These are phyloP conservation scores for Alternaria consortialis DNA, from an alignment of 2,329 filamentous ascomycete species.

Conservation along the genomic window DNA sequence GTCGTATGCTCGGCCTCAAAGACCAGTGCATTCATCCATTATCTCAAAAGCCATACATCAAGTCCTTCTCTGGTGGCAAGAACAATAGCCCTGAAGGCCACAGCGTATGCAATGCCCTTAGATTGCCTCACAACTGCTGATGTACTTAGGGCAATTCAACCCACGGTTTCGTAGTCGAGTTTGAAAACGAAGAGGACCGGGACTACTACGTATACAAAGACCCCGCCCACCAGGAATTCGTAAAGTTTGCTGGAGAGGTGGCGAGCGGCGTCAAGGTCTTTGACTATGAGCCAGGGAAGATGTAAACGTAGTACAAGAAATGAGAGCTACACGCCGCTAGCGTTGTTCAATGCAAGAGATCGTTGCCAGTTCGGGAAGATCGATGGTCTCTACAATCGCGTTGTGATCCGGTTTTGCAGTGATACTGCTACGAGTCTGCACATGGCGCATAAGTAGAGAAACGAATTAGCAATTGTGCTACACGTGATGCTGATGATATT, in stretches of 20 bases:
- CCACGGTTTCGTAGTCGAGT: conserved; percentile 75
- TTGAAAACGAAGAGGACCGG: conserved; percentile 69
- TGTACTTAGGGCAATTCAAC: conserved; percentile 65
- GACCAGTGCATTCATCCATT: conserved; percentile 68
- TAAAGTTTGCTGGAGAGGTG: conserved; percentile 59
- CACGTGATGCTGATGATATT: conserved; percentile 20
- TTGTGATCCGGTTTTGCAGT: neutral
- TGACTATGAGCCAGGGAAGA: conserved; percentile 66
- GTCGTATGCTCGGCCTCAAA: conserved; percentile 65
- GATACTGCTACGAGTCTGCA: neutral
- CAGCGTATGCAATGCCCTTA: conserved; percentile 46
- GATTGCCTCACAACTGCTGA: neutral
- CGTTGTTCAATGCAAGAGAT: neutral
- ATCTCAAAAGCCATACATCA: conserved; percentile 68
- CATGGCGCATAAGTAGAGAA: neutral
- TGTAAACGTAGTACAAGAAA: conserved; percentile 45
- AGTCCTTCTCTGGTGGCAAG: conserved; percentile 64
- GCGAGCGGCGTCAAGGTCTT: conserved; percentile 66
- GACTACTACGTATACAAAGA: conserved; percentile 74
- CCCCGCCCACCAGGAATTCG: conserved; percentile 69
- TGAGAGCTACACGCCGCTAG: neutral
- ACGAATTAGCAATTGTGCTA: neutral
- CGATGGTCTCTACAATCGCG: neutral
- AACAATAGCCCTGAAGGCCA: conserved; percentile 70
- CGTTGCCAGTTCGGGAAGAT: neutral